A percentile compares a stretch with the other conserved stretches of the same genome.
Conservation (phyloP, 2,329 filamentous ascomycete genomes). For the Teratosphaeria gauchensis region DNA sequence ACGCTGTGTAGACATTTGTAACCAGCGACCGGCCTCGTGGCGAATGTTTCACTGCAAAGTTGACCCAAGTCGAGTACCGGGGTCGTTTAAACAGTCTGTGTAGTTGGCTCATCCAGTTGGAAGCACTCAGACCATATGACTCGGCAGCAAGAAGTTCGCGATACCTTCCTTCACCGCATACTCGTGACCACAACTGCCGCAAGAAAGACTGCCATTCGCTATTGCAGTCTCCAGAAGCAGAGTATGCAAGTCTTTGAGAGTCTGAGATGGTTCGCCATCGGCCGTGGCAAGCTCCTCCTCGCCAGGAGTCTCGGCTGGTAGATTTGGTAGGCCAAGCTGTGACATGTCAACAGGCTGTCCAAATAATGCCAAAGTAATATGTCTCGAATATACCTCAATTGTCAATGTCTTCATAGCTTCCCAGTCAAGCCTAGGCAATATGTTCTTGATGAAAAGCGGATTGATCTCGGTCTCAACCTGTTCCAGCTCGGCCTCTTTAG, state of each 20-base stretch:
- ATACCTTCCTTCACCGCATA: constrained; percentile 94
- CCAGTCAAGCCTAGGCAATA: constrained; percentile 86
- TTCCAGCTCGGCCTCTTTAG: constrained; percentile 82
- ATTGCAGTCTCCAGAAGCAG: constrained; percentile 85
- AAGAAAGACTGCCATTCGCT: constrained; percentile 77
- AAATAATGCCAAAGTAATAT: not conserved
- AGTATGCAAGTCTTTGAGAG: constrained; percentile 67
- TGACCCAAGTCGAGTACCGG: too few species aligned
- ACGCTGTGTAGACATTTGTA: too few species aligned
- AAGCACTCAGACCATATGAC: constrained; percentile 61
- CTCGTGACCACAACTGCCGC: constrained; percentile 84
- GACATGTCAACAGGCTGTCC: not conserved
- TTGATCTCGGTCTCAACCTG: constrained; percentile 76
- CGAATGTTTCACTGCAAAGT: too few species aligned
- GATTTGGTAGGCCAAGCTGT: constrained; percentile 26
- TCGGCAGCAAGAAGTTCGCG: constrained; percentile 37
- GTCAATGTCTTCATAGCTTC: constrained; percentile 64
- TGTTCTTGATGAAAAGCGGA: constrained; percentile 68
- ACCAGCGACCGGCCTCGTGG: too few species aligned
- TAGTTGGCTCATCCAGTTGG: not conserved
- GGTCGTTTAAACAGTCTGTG: too few species aligned
- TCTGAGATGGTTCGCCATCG: constrained; percentile 54
- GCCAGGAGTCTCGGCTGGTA: constrained; percentile 42
- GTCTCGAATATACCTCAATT: constrained; percentile 54
- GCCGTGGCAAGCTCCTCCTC: constrained; percentile 33